Evolutionary conservation across 192 early-diverging fungal genomes (phyloP), one percentile per base, ranked within the genome.

Genomic region (Podila clonocystis): DNA sequence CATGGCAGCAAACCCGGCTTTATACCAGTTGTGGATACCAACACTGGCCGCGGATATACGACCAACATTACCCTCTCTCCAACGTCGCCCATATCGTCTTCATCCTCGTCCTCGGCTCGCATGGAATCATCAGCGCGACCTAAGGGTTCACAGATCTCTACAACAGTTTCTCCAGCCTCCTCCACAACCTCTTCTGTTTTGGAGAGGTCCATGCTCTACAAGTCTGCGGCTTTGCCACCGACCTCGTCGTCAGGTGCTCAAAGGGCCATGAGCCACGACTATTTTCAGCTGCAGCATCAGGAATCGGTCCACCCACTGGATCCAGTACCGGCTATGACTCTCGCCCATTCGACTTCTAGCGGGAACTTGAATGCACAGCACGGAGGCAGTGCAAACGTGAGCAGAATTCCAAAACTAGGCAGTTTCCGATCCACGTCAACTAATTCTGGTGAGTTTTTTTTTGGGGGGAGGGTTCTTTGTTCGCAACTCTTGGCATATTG

Each of bases 281-380:
- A 50, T n/a, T 22, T 20, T 9, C 45, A 45, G 28, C 34, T 33
- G 36, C 58, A 62, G 9, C 13, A 73, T 50, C 58, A 52, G 50
- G 65, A 74, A 4, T 63, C 73, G 3, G 58, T 75, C 34, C 73
- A 75, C 36, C 73, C 73, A 4, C 38, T 75, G 20, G 73, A 75
- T 29, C 65, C 73, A 5, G 50, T 9, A 0, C 65, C 73, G 11
- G 26, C 38, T 5, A 50, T 67, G 63, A 2, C 49, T 6, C 24
- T 33, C 19, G 48, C 62, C 36, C 24, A 20, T 22, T 65, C 63
- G 26, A 29, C 22, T 1, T 65, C 45, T 24, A 29, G 12, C 33
- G 30, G 62, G 33, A 34, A 45, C 33, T 19, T 63, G 30, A 36
- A 3, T 41, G 6, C 33, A 34, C n/a, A 4, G 20, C 34, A 17